Conservation (phyloP, 2,329 filamentous ascomycete species). For the Cladosporium sp. region DNA sequence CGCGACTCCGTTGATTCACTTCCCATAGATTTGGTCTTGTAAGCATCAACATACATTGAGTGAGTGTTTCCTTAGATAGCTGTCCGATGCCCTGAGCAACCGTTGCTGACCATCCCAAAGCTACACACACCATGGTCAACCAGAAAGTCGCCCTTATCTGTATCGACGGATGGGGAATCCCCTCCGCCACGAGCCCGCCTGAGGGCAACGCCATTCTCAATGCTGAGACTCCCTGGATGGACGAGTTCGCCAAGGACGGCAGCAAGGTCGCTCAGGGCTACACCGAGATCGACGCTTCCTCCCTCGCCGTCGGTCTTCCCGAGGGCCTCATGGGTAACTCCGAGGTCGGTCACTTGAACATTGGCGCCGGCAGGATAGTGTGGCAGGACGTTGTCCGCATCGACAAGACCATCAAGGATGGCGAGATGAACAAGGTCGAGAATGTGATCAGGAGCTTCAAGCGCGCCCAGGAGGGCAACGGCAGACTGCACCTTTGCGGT, state of each 20-base stretch:
- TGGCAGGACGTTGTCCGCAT: constrained; percentile 94
- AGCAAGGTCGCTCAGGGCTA: constrained; percentile 77
- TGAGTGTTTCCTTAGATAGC: background rate
- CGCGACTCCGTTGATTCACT: background rate
- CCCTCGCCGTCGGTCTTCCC: constrained; percentile 88
- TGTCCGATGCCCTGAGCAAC: background rate
- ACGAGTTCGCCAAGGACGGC: constrained; percentile 64
- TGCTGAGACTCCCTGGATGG: constrained; percentile 92
- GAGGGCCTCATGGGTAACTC: constrained; percentile 99
- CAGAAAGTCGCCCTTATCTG: constrained; percentile 77
- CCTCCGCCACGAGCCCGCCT: constrained; percentile 72
- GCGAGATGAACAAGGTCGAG: constrained; percentile 68
- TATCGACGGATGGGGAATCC: constrained; percentile 97
- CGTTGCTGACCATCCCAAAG: background rate
- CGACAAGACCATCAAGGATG: constrained; percentile 85
- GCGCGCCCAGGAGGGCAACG: constrained; percentile 79
- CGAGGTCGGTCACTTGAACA: constrained; percentile 97
- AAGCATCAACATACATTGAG: background rate
- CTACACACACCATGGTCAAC: constrained; percentile 57
- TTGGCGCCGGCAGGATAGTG: constrained; percentile 92
- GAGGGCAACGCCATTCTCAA: constrained; percentile 93
- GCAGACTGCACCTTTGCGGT: constrained; percentile 85
- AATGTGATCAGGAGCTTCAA: constrained; percentile 76
- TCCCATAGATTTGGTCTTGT: background rate
- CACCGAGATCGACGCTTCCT: constrained; percentile 91